These are phyloP conservation scores for Emmonsia crescens DNA, from an alignment of 2,329 filamentous ascomycete species.

Conservation along the genomic window DNA sequence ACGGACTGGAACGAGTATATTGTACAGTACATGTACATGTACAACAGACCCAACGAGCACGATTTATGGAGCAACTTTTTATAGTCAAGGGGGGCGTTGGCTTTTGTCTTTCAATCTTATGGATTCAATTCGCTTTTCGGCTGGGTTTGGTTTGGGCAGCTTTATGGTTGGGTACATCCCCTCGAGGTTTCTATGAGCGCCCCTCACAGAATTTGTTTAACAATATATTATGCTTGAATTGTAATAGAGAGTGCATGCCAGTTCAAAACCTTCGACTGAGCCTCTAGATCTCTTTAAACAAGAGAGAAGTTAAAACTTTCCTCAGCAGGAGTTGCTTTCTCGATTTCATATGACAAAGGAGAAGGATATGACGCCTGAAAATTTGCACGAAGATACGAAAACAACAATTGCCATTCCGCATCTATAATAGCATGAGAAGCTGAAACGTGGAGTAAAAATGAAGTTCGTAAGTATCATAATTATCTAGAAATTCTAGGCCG, in stretches of 20 bases:
- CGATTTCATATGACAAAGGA: neutral
- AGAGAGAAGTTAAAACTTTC: neutral
- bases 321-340: neutral
- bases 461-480: neutral
- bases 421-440: neutral
- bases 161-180: neutral
- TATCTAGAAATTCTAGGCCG: neutral
- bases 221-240: neutral
- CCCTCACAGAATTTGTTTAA: neutral
- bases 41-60: neutral
- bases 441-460: neutral
- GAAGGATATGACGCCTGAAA: neutral
- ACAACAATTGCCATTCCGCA: neutral
- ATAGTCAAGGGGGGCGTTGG: neutral
- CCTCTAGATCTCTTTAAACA: neutral
- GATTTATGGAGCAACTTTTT: neutral
- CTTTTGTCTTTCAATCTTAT: neutral
- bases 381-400: neutral
- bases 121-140: neutral
- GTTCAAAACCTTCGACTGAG: neutral
- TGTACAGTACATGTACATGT: too few relatives aligned
- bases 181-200: neutral
- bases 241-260: neutral
- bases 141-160: neutral
- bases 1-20: neutral